Evolutionary conservation across 2,329 filamentous ascomycete species (phyloP).

Genomic region (Cladophialophora chaetospira): DNA sequence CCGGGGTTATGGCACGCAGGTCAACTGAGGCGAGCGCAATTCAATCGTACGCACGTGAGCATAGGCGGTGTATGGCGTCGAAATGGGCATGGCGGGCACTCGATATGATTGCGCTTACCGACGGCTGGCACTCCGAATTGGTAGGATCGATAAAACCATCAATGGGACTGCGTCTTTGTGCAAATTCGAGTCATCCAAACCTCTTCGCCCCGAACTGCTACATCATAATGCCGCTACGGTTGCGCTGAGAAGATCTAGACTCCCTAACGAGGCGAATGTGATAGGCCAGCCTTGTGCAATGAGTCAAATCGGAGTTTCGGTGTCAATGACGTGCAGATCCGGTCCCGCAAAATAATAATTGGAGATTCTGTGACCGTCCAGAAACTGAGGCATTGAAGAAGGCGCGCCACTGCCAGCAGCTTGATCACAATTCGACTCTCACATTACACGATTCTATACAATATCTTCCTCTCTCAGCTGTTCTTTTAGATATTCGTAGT

Average conservation of each 20-base stretch:
- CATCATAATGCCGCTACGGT: not conserved
- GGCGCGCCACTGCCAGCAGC: constrained; percentile 6
- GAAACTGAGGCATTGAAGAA: constrained; percentile 10
- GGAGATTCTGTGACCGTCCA: not conserved
- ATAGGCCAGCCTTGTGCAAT: constrained; percentile 22
- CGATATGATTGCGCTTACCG: not conserved
- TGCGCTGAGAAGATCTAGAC: not conserved
- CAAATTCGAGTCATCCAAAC: constrained; percentile 1
- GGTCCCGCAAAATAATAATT: constrained; percentile 7
- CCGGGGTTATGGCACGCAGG: constrained; percentile 89
- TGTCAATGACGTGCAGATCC: constrained; percentile 20
- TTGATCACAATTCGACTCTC: not conserved
- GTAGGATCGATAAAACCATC: not conserved
- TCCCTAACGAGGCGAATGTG: not conserved
- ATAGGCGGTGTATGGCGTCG: constrained; percentile 8
- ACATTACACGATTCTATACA: too few relatives aligned
- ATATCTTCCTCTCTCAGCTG: not conserved
- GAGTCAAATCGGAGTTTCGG: constrained; percentile 11
- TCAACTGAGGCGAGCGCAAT: constrained; percentile 40
- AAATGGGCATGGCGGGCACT: not conserved
- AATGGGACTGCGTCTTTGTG: not conserved
- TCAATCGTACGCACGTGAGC: not conserved
- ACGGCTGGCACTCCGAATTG: constrained; percentile 3
- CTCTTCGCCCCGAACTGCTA: not conserved
- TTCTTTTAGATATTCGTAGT: not conserved